Evolutionary conservation across 2,329 filamentous ascomycete species (phyloP).

Genomic region (Apiospora saccharicola): DNA sequence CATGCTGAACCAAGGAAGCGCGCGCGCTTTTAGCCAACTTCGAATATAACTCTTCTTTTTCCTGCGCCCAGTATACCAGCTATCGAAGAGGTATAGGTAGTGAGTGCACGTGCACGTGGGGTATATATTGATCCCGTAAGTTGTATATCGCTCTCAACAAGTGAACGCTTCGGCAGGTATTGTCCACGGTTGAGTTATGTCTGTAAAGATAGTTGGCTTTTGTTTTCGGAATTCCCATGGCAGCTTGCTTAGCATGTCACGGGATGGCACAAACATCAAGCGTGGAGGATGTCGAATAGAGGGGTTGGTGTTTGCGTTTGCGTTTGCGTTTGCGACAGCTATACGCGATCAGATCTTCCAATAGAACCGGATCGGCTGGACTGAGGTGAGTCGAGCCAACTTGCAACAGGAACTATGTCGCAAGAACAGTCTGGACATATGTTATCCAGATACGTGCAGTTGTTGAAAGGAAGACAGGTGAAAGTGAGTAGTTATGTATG

Average conservation of each 20-base stretch:
- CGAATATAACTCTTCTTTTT: background rate
- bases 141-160: background rate
- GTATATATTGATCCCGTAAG: background rate
- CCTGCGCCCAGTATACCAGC: background rate
- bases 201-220: background rate
- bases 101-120: slow-evolving; percentile 19
- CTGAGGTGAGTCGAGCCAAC: background rate
- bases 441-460: background rate
- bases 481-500: background rate
- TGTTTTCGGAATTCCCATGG: slow-evolving; percentile 5
- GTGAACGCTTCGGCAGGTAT: background rate
- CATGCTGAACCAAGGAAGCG: slow-evolving; percentile 10
- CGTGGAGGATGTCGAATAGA: background rate
- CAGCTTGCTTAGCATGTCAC: background rate
- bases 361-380: background rate
- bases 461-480: background rate
- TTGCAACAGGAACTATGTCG: background rate
- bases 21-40: background rate
- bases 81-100: background rate
- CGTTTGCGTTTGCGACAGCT: slow-evolving; percentile 1
- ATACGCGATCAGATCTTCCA: background rate
- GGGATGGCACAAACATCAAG: background rate
- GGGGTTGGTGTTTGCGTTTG: background rate
- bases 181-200: background rate
- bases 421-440: background rate